Conservation (phyloP, 1,139 yeast species). For the Blastobotrys capitulatus region DNA sequence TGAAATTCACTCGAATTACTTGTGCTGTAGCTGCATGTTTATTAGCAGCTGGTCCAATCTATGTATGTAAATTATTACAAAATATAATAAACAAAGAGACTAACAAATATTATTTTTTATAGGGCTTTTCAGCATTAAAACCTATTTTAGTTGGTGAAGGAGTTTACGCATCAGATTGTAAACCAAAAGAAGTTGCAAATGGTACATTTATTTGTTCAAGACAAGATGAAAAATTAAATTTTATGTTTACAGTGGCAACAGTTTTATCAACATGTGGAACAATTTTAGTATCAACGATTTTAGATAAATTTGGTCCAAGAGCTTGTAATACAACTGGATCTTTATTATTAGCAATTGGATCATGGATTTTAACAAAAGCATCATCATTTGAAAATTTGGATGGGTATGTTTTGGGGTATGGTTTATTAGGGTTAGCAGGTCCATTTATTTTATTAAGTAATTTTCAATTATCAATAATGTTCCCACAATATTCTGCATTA, state of each 20-base stretch:
- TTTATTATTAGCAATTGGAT: slow-evolving; percentile 48
- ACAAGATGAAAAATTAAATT: slow-evolving; percentile 76
- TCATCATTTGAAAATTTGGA: slow-evolving; percentile 40
- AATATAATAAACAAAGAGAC: neutral
- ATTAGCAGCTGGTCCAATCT: slow-evolving; percentile 86
- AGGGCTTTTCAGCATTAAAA: slow-evolving; percentile 87
- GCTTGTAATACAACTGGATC: slow-evolving; percentile 75
- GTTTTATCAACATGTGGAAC: slow-evolving; percentile 84
- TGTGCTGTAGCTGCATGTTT: slow-evolving; percentile 87
- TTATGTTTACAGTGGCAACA: slow-evolving; percentile 80
- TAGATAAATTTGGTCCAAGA: slow-evolving; percentile 78
- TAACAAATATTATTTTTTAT: neutral
- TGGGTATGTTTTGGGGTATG: slow-evolving; percentile 59
- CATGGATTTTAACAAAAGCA: slow-evolving; percentile 37
- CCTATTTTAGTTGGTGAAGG: slow-evolving; percentile 74
- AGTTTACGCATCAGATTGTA: slow-evolving; percentile 62
- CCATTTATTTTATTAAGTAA: slow-evolving; percentile 80
- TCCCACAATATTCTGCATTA: slow-evolving; percentile 67
- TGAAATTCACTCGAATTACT: slow-evolving; percentile 41
- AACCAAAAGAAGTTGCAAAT: slow-evolving; percentile 23
- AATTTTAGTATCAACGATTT: slow-evolving; percentile 68
- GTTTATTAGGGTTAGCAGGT: slow-evolving; percentile 69
- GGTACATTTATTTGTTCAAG: slow-evolving; percentile 46
- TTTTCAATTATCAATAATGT: slow-evolving; percentile 68
- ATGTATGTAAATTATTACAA: slow-evolving; percentile 31